These are phyloP conservation scores for Cryptococcus sp. DNA, from an alignment of 1,284 basidiomycete species.

Conservation along the genomic window DNA sequence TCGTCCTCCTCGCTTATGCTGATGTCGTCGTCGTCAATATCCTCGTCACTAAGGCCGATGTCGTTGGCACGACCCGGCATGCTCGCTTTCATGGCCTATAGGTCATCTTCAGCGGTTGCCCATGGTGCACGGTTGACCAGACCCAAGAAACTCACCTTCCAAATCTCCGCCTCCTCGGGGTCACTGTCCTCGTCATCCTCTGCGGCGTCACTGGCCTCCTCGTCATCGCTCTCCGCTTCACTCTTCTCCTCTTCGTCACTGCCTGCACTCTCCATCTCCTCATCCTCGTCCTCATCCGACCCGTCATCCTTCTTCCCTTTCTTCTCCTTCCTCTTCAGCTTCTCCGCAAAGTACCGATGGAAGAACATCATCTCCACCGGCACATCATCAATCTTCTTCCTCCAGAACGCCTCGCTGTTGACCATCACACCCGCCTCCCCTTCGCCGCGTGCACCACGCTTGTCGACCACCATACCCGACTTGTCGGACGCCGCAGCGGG, in stretches of 20 bases:
- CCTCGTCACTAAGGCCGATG: slow-evolving; percentile 62
- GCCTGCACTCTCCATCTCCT: slow-evolving; percentile 22
- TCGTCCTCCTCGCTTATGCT: slow-evolving; percentile 21
- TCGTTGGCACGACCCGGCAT: slow-evolving; percentile 61
- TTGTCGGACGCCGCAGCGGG: slow-evolving; percentile 65
- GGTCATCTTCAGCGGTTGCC: not conserved
- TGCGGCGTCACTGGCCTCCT: slow-evolving; percentile 34
- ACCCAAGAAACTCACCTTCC: slow-evolving; percentile 60
- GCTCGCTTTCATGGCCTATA: slow-evolving; percentile 76
- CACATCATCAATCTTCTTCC: slow-evolving; percentile 66
- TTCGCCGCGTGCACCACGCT: slow-evolving; percentile 60
- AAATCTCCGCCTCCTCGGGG: slow-evolving; percentile 66
- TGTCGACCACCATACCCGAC: slow-evolving; percentile 64
- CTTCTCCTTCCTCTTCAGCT: slow-evolving; percentile 56
- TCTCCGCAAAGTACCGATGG: slow-evolving; percentile 55
- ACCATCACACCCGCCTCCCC: slow-evolving; percentile 54
- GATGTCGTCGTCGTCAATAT: slow-evolving; percentile 51
- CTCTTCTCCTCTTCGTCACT: slow-evolving; percentile 40
- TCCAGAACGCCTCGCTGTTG: slow-evolving; percentile 77
- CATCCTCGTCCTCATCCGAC: slow-evolving; percentile 31
- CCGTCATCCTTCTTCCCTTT: slow-evolving; percentile 47
- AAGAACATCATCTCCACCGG: slow-evolving; percentile 72
- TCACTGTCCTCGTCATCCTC: slow-evolving; percentile 53
- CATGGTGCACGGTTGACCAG: not conserved
- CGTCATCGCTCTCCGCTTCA: slow-evolving; percentile 44